Base-by-base conservation (phyloP, 2,329 filamentous ascomycete genomes). In the Aspergillus melleus region DNA sequence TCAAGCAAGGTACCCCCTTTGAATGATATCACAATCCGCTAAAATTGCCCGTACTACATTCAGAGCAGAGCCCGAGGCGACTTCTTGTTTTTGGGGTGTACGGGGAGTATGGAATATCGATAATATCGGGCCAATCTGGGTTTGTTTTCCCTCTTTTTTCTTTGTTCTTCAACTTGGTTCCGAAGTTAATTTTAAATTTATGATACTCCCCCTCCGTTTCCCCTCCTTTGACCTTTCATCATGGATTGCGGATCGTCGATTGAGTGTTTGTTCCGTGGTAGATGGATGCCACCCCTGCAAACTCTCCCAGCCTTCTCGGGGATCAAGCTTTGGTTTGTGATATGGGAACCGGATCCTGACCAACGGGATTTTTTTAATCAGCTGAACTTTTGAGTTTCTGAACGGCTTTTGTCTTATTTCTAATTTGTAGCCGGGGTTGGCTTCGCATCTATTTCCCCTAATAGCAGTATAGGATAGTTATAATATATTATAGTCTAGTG, bases 1-100 rank as follows among this genome's bases (percentile, higher is more conserved):
- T 49, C 46, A 56, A 42, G 30, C 46, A 56, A 56, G 44, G 54
- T 56, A 55, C 54, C 32, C 46, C 19, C 54, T 46, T 26, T 9
- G 46, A 49, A 26, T 55, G 54, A 51, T 56, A 50, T 56, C 54
- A 56, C 46, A 51, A 32, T 55, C 22, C 36, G 6, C 24, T 14
- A 12, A 32, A 14, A 36, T 42, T n/a, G 14, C 9, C 20, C 19
- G 44, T 47, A 47, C 22, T 12, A 47, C 44, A 36, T 36, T 16
- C 12, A 29, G 26, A 10, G 19, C 42, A 46, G 16, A 46, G 42
- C 42, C 42, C 32, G 32, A 36, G 32, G 32, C 1, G 11, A 10
- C 11, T 29, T 42, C 36, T 42, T 42, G 36, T 42, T 42, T n/a
- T 42, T 42, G 36, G 6, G 26, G 26, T 8, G 36, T 42, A 10